Evolutionary conservation across 1,284 basidiomycete genomes (phyloP).

Genomic region (Fomitopsis palustris): DNA sequence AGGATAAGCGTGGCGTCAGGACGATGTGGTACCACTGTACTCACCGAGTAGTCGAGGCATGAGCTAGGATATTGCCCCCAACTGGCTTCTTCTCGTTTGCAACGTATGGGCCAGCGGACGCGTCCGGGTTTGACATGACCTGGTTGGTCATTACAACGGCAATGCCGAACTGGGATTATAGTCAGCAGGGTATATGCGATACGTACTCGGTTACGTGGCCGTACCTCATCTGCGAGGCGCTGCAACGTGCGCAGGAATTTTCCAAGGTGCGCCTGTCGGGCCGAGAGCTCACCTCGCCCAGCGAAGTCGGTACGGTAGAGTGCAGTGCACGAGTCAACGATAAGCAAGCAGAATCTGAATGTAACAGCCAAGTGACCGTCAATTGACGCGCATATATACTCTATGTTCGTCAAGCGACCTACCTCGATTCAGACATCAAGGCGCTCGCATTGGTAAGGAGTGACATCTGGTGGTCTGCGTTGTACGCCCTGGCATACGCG

Average conservation of each 20-base stretch:
- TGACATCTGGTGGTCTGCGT: slow-evolving; percentile 95
- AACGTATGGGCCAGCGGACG: slow-evolving; percentile 84
- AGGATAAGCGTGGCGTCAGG: background rate
- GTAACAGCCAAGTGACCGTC: slow-evolving; percentile 1
- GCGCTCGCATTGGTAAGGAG: slow-evolving; percentile 91
- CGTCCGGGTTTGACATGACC: slow-evolving; percentile 97
- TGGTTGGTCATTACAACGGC: slow-evolving; percentile 98
- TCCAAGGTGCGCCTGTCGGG: slow-evolving; percentile 95
- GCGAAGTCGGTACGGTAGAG: slow-evolving; percentile 96
- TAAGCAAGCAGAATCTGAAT: slow-evolving; percentile 87
- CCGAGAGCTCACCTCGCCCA: slow-evolving; percentile 93
- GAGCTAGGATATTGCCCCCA: slow-evolving; percentile 94
- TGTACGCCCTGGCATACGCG: slow-evolving; percentile 97
- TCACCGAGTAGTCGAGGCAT: slow-evolving; percentile 90
- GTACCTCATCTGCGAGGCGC: slow-evolving; percentile 92
- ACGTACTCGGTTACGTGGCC: slow-evolving; percentile 11
- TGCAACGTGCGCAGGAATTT: slow-evolving; percentile 94
- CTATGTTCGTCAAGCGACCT: slow-evolving; percentile 14
- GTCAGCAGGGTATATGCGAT: background rate
- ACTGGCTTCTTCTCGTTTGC: slow-evolving; percentile 97
- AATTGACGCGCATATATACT: slow-evolving; percentile 18
- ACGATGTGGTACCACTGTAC: slow-evolving; percentile 10
- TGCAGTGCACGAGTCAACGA: slow-evolving; percentile 96
- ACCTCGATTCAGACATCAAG: slow-evolving; percentile 97
- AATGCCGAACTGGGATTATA: slow-evolving; percentile 77